These are phyloP conservation scores for Hylodesmum podocarpum DNA, from an alignment of 306 rosid species.

Conservation along the genomic window DNA sequence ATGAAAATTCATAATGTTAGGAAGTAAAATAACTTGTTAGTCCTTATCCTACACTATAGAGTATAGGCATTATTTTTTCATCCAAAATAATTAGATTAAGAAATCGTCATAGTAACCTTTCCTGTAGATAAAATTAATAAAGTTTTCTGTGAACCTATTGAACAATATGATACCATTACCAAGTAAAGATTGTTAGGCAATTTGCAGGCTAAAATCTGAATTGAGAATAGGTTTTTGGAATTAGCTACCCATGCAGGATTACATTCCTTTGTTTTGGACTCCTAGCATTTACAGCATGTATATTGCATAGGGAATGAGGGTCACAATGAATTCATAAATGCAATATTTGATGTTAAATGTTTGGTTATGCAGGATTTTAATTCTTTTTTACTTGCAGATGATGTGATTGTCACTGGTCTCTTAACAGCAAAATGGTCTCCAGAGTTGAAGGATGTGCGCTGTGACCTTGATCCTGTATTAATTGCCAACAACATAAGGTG, in stretches of 20 bases:
- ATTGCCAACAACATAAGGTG: constrained; percentile 87
- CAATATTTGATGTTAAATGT: constrained; percentile 5
- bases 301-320: not conserved
- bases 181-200: not conserved
- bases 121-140: not conserved
- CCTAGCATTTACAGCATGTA: not conserved
- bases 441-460: constrained; percentile 90
- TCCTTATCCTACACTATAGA: not conserved
- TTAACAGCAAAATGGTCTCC: constrained; percentile 96
- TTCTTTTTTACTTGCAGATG: constrained; percentile 52
- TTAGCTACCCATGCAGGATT: not conserved
- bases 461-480: constrained; percentile 88
- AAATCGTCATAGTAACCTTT: not conserved
- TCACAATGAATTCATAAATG: constrained; percentile 21
- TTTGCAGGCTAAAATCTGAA: not conserved
- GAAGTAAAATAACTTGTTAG: not conserved
- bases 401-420: constrained; percentile 78
- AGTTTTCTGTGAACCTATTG: not conserved
- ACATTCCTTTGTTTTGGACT: not conserved
- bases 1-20: no score
- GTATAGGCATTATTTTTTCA: not conserved
- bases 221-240: not conserved
- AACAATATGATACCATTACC: not conserved
- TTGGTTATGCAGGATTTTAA: not conserved
- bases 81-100: not conserved